Percentiles rank a stretch among this genome's conserved stretches.
Conservation (phyloP, 805 yeast species). For the Yarrowia hollandica region DNA sequence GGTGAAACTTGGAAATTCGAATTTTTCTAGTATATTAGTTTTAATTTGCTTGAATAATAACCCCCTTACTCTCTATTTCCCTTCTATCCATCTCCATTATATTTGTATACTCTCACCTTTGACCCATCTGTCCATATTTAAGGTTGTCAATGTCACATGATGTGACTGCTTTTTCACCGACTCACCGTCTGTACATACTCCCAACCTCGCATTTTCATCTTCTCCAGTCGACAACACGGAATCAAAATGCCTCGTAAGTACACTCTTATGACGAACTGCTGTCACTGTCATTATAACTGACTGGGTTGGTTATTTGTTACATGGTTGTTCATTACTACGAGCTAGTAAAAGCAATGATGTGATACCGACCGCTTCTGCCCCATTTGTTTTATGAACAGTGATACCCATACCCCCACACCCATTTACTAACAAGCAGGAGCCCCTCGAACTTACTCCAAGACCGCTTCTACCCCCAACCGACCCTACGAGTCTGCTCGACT, state of each 20-base stretch:
- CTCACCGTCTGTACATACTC: conserved; percentile 1
- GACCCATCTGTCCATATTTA: too few relatives aligned
- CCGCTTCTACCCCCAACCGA: conserved; percentile 99
- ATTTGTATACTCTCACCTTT: too few relatives aligned
- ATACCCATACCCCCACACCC: not conserved
- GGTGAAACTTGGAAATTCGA: too few relatives aligned
- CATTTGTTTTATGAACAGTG: too few relatives aligned
- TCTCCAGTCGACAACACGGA: conserved; percentile 27
- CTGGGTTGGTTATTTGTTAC: conserved; percentile 28
- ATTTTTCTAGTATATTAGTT: too few relatives aligned
- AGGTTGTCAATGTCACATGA: not conserved
- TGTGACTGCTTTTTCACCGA: conserved; percentile 25
- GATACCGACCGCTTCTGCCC: not conserved
- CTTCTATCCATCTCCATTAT: too few relatives aligned
- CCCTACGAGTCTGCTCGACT: conserved; percentile 99
- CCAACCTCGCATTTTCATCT: conserved; percentile 4
- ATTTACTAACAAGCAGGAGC: conserved; percentile 60
- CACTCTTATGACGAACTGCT: conserved; percentile 18
- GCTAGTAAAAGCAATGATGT: not conserved
- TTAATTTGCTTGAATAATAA: too few relatives aligned
- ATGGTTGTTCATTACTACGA: conserved; percentile 29
- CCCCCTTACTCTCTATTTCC: too few relatives aligned
- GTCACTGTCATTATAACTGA: conserved; percentile 29
- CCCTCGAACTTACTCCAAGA: conserved; percentile 99
- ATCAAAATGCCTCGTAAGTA: conserved; percentile 28